Conservation (phyloP, 495 filamentous ascomycete genomes). For the Hyaloscypha finlandica region DNA sequence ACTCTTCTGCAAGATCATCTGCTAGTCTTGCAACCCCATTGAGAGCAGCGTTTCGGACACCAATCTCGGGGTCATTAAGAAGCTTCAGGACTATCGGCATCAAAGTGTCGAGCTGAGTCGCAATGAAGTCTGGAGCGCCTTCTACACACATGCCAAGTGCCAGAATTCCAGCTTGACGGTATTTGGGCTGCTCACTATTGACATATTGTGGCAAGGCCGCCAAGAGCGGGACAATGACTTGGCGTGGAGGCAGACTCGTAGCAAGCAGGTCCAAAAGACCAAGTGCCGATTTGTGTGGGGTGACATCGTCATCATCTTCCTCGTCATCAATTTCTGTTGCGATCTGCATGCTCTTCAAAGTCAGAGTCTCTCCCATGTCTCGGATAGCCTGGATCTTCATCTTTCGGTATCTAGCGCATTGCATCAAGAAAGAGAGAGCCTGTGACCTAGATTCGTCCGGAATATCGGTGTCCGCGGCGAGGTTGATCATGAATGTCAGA, state of each 20-base stretch:
- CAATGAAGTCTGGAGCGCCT: slow-evolving; percentile 94
- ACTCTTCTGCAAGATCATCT: slow-evolving; percentile 88
- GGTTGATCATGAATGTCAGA: slow-evolving; percentile 89
- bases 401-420: slow-evolving; percentile 86
- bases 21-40: slow-evolving; percentile 85
- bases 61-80: slow-evolving; percentile 76
- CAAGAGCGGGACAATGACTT: slow-evolving; percentile 91
- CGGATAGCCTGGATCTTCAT: slow-evolving; percentile 89
- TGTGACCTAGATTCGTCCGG: slow-evolving; percentile 86
- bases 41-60: slow-evolving; percentile 83
- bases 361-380: slow-evolving; percentile 79
- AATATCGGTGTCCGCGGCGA: slow-evolving; percentile 70
- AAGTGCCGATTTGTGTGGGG: slow-evolving; percentile 84
- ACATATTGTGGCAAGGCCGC: slow-evolving; percentile 82
- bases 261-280: slow-evolving; percentile 87
- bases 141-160: slow-evolving; percentile 93
- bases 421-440: slow-evolving; percentile 90
- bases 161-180: slow-evolving; percentile 86
- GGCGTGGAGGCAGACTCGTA: slow-evolving; percentile 83
- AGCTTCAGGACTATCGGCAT: slow-evolving; percentile 85
- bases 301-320: slow-evolving; percentile 86
- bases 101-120: slow-evolving; percentile 81
- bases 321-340: slow-evolving; percentile 77
- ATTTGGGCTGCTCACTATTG: slow-evolving; percentile 67
- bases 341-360: slow-evolving; percentile 80